Base-by-base conservation (phyloP, 2,329 filamentous ascomycete species). In the Didymella keratinophila region DNA sequence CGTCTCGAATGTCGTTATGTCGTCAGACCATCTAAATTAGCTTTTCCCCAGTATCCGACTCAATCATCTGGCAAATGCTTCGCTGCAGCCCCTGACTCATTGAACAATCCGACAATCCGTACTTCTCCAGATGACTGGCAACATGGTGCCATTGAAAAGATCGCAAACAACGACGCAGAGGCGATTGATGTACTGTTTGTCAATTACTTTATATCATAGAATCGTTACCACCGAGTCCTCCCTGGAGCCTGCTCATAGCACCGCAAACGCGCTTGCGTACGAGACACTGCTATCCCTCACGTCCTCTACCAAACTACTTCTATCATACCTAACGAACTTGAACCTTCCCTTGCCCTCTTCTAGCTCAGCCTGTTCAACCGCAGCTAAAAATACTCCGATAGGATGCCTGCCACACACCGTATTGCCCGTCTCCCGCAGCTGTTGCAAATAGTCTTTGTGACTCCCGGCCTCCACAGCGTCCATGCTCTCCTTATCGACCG, bases 391-490 rank as follows among this genome's bases (percentile, higher is more conserved):
- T 4, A 98, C 89, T 0, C 95, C 93, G 68, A 99, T 98, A 0
- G 95, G 95, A 79, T 99, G 95, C 47, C 94, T 84, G 3, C 95
- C 95, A 71, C 95, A 99, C 0, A 99, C 92, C 0, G 95, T 97
- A 69, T 99, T 99, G 14, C 86, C 86, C 0, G 94, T 98, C 34
- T 85, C 79, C 51, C 82, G 78, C 20, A 99, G 77, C 39, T 87
- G 88, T 2, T 85, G 80, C 16, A 91, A 80, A 75, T 97, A 98
- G 0, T 77, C 79, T 21, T 84, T 80, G 69, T 96, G 90, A 8
- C 78, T 82, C 1, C 94, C 93, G 2, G 87, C 87, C 73, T 93
- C 87, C 39, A 98, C 91, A 0, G 92, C 92, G 49, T 89, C 86
- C 84, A 98, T 97, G 39, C 92, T 92, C 32, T 89, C 82, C 60